Base-by-base conservation (phyloP, 2,329 filamentous ascomycete genomes). In the Fusarium acutatum region DNA sequence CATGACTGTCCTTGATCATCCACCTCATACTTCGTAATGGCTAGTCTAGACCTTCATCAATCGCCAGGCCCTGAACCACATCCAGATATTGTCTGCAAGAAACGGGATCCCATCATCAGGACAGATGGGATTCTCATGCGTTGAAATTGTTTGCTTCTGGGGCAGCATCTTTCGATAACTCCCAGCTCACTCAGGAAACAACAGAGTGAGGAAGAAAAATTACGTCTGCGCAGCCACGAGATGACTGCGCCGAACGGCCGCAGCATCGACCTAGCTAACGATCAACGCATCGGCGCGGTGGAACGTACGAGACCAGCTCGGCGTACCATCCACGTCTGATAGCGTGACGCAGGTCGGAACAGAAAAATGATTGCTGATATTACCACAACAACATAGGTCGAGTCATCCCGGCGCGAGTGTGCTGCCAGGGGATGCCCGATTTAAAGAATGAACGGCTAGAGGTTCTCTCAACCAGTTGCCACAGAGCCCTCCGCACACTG, bases 231-330 rank as follows among this genome's bases (percentile, higher is more conserved):
- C 66, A 75, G 73, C 77, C 74, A 78, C 69, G 71, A 72, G 73
- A 67, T 64, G 73, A 41, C 80, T 80, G 80, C 82, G 83, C 76
- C 84, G 40, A 59, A 66, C 83, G 85, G 85, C 78, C 85, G 86
- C 82, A 88, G 86, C 84, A 88, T 87, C 86, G 86, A 86, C 86
- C 86, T 85, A 83, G 82, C 81, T 83, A 82, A 76, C 74, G 77
- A 78, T 77, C 79, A 69, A 70, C 72, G 74, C 70, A 69, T 67
- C 67, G 53, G 54, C 60, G 65, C 67, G 67, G 61, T 41, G 59
- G 44, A 72, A 77, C 78, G 70, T 74, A 74, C 82, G 83, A 84
- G 83, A 81, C 86, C 86, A 82, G 86, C 85, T 86, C 84, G 83
- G 79, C 71, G 77, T 78, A 74, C 79, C 77, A 79, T 78, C 79